phyloP scores from a whole-genome alignment of 371 early-diverging fungal genomes.

The Mucor velutinosus region DNA sequence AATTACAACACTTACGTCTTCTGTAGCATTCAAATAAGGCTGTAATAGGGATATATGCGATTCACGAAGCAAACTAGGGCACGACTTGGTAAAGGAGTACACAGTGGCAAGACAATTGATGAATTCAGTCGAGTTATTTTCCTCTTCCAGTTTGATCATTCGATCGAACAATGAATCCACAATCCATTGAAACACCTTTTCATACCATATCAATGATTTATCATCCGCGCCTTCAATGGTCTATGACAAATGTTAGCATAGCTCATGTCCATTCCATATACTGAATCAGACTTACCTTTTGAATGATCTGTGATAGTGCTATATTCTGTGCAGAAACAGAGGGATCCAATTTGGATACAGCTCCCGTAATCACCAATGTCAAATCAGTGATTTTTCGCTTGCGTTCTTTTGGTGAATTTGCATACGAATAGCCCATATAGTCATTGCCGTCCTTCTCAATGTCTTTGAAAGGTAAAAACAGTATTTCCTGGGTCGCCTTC shows the following conservation, averaged over 20 bases:
- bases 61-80: conserved; percentile 42
- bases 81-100: conserved; percentile 48
- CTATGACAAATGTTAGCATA: conserved; percentile 11
- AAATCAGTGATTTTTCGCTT: conserved; percentile 45
- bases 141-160: conserved; percentile 58
- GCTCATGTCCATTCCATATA: neutral
- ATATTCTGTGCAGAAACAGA: conserved; percentile 18
- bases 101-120: conserved; percentile 41
- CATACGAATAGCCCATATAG: conserved; percentile 39
- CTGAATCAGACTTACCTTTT: conserved; percentile 28
- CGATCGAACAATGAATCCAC: conserved; percentile 72
- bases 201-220: conserved; percentile 36
- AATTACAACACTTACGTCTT: conserved; percentile 25
- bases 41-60: conserved; percentile 50
- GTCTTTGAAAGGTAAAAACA: conserved; percentile 63
- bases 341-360: conserved; percentile 40
- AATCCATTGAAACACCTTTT: conserved; percentile 60
- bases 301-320: conserved; percentile 33
- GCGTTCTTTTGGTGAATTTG: conserved; percentile 35
- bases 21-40: conserved; percentile 48
- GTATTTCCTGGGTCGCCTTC: conserved; percentile 71
- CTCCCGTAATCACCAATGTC: conserved; percentile 50
- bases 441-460: conserved; percentile 40
- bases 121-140: conserved; percentile 33
- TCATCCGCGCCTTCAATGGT: conserved; percentile 36